Percentiles rank a stretch among this genome's conserved stretches.
phyloP scores from a whole-genome alignment of 352 stramenopile species.

The Aphanomyces astaci region DNA sequence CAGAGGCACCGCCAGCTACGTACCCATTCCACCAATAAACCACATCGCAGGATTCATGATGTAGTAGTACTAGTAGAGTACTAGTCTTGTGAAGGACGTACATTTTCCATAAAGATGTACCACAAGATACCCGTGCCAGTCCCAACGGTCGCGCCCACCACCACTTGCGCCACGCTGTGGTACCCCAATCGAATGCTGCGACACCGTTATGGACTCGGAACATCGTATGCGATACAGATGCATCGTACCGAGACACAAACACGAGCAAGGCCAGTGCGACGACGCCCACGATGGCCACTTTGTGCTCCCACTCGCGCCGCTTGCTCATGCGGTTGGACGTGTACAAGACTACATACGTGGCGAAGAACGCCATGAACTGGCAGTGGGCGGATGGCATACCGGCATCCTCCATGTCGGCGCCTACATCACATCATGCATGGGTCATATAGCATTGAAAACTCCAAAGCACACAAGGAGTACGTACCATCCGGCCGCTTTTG shows the following conservation, averaged over 20 bases:
- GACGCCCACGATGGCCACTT: slow-evolving; percentile 43
- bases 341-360: slow-evolving; percentile 60
- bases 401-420: slow-evolving; percentile 49
- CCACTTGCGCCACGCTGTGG: slow-evolving; percentile 66
- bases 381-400: slow-evolving; percentile 77
- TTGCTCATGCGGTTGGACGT: slow-evolving; percentile 50
- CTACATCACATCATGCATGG: slow-evolving; percentile 15
- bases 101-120: slow-evolving; percentile 37
- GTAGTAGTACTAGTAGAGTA: too few species aligned
- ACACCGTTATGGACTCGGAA: background rate
- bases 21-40: too few species aligned
- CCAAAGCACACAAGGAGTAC: too few species aligned
- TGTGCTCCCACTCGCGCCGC: slow-evolving; percentile 49
- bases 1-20: slow-evolving; percentile 44
- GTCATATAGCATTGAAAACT: background rate
- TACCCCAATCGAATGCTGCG: slow-evolving; percentile 57
- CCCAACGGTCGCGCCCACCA: slow-evolving; percentile 45
- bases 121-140: slow-evolving; percentile 38
- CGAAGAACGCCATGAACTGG: slow-evolving; percentile 78
- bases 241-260: slow-evolving; percentile 46
- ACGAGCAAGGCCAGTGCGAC: slow-evolving; percentile 44
- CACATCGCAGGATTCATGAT: too few species aligned
- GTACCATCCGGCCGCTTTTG: slow-evolving; percentile 46
- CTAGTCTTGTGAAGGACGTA: too few species aligned
- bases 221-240: background rate